Base-by-base conservation (phyloP, 176 grass and related monocot species). In the Avena sativa region DNA sequence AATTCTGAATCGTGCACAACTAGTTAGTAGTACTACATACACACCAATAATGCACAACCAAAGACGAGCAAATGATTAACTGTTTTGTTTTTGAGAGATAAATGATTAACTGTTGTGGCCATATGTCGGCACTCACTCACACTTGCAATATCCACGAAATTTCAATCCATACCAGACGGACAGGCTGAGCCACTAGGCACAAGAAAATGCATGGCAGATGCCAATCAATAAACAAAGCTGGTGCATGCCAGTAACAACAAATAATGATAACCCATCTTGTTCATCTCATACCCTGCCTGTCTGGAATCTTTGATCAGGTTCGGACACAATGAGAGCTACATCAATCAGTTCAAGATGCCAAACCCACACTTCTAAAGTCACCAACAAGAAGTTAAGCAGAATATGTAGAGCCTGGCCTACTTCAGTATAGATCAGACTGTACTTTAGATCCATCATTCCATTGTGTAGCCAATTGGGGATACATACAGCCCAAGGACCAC, bases 281-380 rank as follows among this genome's bases (percentile, higher is more conserved):
- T 55, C 81, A 19, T 56, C 56, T 43, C 81, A 83, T 44, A n/a
- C 8, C 14, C 34, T 19, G 34, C 2, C 8, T 83, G 50, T 58
- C 20, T 71, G 66, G 50, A 83, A 83, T 71, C 66, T 83, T 55
- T 59, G 34, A 17, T 83, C 34, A 43, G 17, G 81, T 58, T 25
- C 68, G 16, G n/a, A 59, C 81, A 60, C 52, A 83, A 59, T 12
- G 9, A 83, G 52, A 83, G 17, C 13, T 28, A 28, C 14, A 4
- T 26, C 23, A 75, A 75, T 47, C 68, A 60, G 14, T 66, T 66
- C 2, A 47, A 66, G 79, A 50, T 50, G 79, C 14, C 52, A 83
- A 73, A 4, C 34, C 70, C 67, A 83, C 9, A 47, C 32, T 67
- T 81, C 44, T 65, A 23, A 50, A 17, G 5, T 1, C 5, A 14